Percentiles rank a stretch among this genome's conserved stretches.
Conservation (phyloP, 2,329 filamentous ascomycete genomes). For the Neonectria faginata region DNA sequence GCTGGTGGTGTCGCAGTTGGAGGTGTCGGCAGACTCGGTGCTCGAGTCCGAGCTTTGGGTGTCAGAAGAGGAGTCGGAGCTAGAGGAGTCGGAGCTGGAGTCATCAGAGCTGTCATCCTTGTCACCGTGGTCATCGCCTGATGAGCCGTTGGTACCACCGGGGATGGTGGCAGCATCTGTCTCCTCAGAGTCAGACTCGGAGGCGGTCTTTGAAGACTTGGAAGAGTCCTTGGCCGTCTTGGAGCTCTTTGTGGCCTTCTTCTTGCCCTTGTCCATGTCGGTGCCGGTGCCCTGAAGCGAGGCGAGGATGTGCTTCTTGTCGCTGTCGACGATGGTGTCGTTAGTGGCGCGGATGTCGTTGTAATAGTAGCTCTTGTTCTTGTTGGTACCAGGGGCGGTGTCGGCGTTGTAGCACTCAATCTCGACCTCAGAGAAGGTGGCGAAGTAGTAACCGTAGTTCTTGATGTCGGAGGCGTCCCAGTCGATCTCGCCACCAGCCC, state of each 20-base stretch:
- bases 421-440: slow-evolving; percentile 79
- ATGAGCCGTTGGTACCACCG: slow-evolving; percentile 23
- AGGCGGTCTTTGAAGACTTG: slow-evolving; percentile 23
- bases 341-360: slow-evolving; percentile 74
- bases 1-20: slow-evolving; percentile 51
- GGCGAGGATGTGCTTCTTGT: slow-evolving; percentile 80
- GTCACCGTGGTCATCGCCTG: slow-evolving; percentile 23
- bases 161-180: slow-evolving; percentile 39
- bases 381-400: slow-evolving; percentile 73
- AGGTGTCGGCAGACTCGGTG: slow-evolving; percentile 39
- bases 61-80: slow-evolving; percentile 28
- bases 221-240: slow-evolving; percentile 30
- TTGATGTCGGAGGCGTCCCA: slow-evolving; percentile 85
- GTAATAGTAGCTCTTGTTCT: slow-evolving; percentile 81
- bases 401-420: slow-evolving; percentile 84
- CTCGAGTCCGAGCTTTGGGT: slow-evolving; percentile 33
- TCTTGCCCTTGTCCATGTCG: slow-evolving; percentile 69
- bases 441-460: slow-evolving; percentile 88
- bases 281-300: slow-evolving; percentile 85
- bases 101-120: slow-evolving; percentile 21
- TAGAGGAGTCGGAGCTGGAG: slow-evolving; percentile 28
- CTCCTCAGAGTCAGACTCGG: slow-evolving; percentile 27
- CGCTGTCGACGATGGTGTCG: slow-evolving; percentile 79
- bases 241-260: slow-evolving; percentile 32
- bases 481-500: slow-evolving; percentile 91